Evolutionary conservation across 495 filamentous ascomycete genomes (phyloP).

Genomic region (Astrothelium macrocarpum): DNA sequence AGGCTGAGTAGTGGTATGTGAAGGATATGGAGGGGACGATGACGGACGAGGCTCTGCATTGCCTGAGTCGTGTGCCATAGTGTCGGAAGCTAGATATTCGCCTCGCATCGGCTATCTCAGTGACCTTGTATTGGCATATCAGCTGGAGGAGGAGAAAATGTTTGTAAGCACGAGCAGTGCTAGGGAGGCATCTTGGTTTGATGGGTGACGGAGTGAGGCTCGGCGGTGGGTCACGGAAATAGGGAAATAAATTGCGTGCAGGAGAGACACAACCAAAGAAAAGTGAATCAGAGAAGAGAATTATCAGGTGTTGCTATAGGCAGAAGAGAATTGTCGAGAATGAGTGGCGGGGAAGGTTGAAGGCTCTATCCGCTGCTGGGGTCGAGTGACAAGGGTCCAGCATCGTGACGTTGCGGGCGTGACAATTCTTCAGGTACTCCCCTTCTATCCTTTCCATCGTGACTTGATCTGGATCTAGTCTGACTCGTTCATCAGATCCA

Average conservation of each 20-base stretch:
- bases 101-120: neutral
- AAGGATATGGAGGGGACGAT: neutral
- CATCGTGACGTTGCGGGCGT: neutral
- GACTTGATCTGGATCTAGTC: neutral
- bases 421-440: neutral
- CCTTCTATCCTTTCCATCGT: neutral
- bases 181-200: neutral
- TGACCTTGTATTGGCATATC: neutral
- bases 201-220: neutral
- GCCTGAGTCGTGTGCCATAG: neutral
- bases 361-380: neutral
- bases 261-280: neutral
- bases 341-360: neutral
- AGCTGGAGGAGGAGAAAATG: neutral
- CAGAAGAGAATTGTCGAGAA: neutral
- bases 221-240: neutral
- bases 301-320: slow-evolving; percentile 7
- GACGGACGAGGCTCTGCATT: neutral
- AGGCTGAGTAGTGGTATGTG: neutral
- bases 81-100: neutral
- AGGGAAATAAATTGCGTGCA: neutral
- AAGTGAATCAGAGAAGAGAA: neutral
- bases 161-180: neutral
- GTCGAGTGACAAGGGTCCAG: neutral
- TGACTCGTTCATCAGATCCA: neutral